These are phyloP conservation scores for Thinopyrum elongatum DNA, from an alignment of 176 grass and related monocot genomes.

Conservation along the genomic window DNA sequence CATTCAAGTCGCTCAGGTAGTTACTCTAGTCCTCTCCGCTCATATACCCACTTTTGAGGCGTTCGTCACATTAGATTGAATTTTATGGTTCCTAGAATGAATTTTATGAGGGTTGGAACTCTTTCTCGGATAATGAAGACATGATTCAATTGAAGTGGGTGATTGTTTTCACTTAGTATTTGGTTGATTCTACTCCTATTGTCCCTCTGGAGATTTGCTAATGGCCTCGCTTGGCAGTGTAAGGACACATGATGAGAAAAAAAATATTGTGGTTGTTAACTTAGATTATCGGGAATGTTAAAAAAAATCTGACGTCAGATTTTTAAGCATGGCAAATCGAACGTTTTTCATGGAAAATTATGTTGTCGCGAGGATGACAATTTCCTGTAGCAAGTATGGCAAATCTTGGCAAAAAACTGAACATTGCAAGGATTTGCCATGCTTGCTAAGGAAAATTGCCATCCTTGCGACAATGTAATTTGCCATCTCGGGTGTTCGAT, in stretches of 20 bases:
- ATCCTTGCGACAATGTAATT: too few relatives aligned
- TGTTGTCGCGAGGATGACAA: too few relatives aligned
- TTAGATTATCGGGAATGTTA: not conserved
- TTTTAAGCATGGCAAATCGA: too few relatives aligned
- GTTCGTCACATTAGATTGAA: not conserved
- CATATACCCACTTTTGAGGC: not conserved
- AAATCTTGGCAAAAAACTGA: too few relatives aligned
- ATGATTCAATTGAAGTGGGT: not conserved
- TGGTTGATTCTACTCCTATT: not conserved
- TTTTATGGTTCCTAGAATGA: not conserved
- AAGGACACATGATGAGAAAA: not conserved
- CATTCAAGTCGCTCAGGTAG: slow-evolving; percentile 79
- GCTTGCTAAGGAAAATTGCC: too few relatives aligned
- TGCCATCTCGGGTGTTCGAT: too few relatives aligned
- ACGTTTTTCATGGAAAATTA: too few relatives aligned
- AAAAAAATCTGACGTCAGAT: too few relatives aligned
- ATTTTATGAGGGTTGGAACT: not conserved
- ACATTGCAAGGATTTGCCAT: too few relatives aligned
- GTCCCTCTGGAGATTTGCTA: not conserved
- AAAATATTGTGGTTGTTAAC: not conserved
- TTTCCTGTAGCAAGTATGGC: too few relatives aligned
- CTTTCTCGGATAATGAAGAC: not conserved
- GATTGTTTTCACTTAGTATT: not conserved
- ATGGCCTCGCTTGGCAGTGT: not conserved
- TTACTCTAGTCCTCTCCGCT: slow-evolving; percentile 10